A percentile compares a stretch with the other conserved stretches of the same genome.
Evolutionary conservation across 2,329 filamentous ascomycete genomes (phyloP).

Genomic region (Chrysoporthe deuterocubensis): DNA sequence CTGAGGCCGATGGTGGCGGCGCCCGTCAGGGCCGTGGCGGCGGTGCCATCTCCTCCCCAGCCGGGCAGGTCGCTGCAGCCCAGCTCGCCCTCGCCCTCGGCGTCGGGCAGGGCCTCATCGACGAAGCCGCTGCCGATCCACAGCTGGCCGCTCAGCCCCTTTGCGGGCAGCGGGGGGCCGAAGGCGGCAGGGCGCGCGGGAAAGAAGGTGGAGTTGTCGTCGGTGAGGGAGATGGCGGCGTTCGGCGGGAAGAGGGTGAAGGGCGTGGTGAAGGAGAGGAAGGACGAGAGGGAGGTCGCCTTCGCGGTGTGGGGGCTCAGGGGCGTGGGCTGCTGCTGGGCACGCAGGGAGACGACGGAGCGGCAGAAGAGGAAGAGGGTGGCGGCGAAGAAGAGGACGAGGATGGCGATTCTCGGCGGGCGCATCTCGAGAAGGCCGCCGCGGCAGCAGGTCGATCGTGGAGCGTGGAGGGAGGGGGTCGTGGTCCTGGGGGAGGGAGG

Average conservation of each 20-base stretch:
- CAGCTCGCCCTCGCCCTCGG: slow-evolving; percentile 77
- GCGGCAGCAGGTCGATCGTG: neutral
- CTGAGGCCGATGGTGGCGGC: slow-evolving; percentile 44
- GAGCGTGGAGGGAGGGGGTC: neutral
- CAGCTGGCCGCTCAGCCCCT: slow-evolving; percentile 83
- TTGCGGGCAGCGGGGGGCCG: slow-evolving; percentile 75
- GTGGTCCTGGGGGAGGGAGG: neutral
- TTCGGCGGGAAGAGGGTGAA: slow-evolving; percentile 93
- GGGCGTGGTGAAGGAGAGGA: slow-evolving; percentile 74
- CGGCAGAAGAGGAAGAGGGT: slow-evolving; percentile 61
- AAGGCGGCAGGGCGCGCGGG: slow-evolving; percentile 91
- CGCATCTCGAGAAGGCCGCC: slow-evolving; percentile 46
- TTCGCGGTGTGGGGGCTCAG: slow-evolving; percentile 43
- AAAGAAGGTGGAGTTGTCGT: slow-evolving; percentile 98
- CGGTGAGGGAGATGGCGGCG: slow-evolving; percentile 92
- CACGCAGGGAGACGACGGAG: slow-evolving; percentile 48
- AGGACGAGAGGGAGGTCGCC: slow-evolving; percentile 46
- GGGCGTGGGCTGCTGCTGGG: slow-evolving; percentile 33
- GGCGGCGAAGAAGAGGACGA: slow-evolving; percentile 57
- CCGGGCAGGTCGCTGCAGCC: slow-evolving; percentile 94
- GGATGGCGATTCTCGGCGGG: slow-evolving; percentile 57
- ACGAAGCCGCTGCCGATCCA: slow-evolving; percentile 94
- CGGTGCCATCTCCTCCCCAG: slow-evolving; percentile 67
- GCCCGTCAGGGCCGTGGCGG: slow-evolving; percentile 43
- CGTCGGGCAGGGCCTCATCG: slow-evolving; percentile 71